These are phyloP conservation scores for Auxenochlorella pyrenoidosa DNA, from an alignment of 139 green algal genomes.

Conservation along the genomic window DNA sequence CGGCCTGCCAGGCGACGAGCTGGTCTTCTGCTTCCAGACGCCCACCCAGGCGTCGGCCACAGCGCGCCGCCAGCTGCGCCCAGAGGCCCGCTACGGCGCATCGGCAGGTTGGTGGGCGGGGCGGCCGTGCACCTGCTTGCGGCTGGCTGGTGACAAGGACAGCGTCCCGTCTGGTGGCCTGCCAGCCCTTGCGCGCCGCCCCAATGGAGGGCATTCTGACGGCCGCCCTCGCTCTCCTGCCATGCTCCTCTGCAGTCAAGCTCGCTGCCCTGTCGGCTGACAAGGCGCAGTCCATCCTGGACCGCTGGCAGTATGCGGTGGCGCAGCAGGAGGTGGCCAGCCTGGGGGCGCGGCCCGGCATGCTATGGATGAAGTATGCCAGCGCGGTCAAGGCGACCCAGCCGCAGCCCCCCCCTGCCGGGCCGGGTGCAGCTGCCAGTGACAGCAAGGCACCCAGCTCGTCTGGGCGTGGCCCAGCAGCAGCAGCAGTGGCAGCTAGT, in stretches of 20 bases:
- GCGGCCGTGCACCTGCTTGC: too few species aligned
- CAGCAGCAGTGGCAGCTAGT: background rate
- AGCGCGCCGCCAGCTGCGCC: background rate
- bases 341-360: background rate
- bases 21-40: conserved; percentile 30
- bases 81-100: background rate
- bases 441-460: background rate
- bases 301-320: conserved; percentile 26
- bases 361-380: conserved; percentile 14
- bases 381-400: background rate
- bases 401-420: background rate
- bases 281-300: background rate
- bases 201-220: too few species aligned
- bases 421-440: too few species aligned
- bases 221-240: too few species aligned
- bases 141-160: too few species aligned
- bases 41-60: background rate
- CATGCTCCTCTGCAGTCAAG: conserved; percentile 2
- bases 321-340: conserved; percentile 8
- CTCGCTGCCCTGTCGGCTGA: background rate
- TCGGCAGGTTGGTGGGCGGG: too few species aligned
- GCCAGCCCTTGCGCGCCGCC: too few species aligned
- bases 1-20: background rate
- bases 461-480: background rate
- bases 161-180: too few species aligned